These are phyloP conservation scores for Exophiala alcalophila DNA, from an alignment of 2,329 filamentous ascomycete species.

Conservation along the genomic window DNA sequence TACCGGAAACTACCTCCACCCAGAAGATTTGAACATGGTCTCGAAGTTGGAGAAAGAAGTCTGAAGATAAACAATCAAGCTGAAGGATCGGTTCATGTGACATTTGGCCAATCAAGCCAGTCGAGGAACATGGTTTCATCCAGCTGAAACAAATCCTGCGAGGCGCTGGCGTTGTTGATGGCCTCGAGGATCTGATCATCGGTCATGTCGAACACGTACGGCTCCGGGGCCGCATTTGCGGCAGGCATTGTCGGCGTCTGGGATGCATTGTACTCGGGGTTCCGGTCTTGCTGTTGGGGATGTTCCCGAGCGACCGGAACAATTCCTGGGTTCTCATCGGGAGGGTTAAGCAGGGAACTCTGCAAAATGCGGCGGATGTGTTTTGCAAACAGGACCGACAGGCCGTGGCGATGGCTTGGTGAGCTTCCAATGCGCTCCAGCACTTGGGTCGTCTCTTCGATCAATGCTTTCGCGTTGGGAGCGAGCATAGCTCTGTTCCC, in stretches of 20 bases:
- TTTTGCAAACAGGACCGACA: slow-evolving; percentile 59
- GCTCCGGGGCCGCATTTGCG: slow-evolving; percentile 10
- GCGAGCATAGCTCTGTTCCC: slow-evolving; percentile 56
- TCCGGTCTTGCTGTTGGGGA: slow-evolving; percentile 3
- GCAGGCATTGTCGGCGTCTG: slow-evolving; percentile 1
- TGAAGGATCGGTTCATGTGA: slow-evolving; percentile 40
- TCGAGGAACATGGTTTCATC: slow-evolving; percentile 60
- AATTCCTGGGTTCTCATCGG: slow-evolving; percentile 9
- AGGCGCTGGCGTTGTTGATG: slow-evolving; percentile 59
- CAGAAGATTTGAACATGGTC: slow-evolving; percentile 8
- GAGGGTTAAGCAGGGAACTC: slow-evolving; percentile 21
- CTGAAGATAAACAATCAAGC: not conserved
- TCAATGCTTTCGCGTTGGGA: slow-evolving; percentile 61
- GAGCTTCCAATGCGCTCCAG: slow-evolving; percentile 66
- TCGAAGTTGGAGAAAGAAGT: slow-evolving; percentile 1
- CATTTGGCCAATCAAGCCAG: slow-evolving; percentile 45
- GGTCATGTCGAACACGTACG: slow-evolving; percentile 56
- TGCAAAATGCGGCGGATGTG: slow-evolving; percentile 45
- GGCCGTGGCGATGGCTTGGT: slow-evolving; percentile 64
- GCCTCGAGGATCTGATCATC: slow-evolving; percentile 66
- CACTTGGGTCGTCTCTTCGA: slow-evolving; percentile 66
- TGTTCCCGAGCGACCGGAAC: not conserved
- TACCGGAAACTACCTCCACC: not conserved
- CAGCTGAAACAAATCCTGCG: slow-evolving; percentile 47
- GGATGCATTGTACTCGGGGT: slow-evolving; percentile 5